These are phyloP conservation scores for Irpex rosettiformis DNA, from an alignment of 1,284 basidiomycete species.

Conservation along the genomic window DNA sequence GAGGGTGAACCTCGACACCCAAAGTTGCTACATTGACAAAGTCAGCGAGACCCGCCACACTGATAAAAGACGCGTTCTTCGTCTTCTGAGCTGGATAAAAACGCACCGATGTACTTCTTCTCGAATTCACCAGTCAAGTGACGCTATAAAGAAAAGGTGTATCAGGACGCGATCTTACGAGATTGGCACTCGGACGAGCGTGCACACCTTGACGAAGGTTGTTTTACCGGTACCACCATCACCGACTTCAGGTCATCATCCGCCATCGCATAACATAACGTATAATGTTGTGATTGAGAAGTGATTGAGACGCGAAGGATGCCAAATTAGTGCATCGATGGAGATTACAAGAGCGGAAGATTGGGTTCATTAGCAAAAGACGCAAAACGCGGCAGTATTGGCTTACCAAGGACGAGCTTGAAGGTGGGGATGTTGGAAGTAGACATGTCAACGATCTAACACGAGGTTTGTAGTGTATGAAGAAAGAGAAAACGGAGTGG, in stretches of 20 bases:
- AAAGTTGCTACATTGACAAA: constrained; percentile 75
- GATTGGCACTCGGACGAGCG: constrained; percentile 20
- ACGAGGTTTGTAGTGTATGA: constrained; percentile 18
- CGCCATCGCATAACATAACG: constrained; percentile 10
- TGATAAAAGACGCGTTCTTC: not conserved
- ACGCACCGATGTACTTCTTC: constrained; percentile 98
- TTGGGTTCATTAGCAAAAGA: not conserved
- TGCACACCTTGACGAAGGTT: constrained; percentile 90
- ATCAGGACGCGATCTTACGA: constrained; percentile 57
- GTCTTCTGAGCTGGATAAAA: not conserved
- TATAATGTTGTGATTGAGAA: not conserved
- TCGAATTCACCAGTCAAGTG: constrained; percentile 99
- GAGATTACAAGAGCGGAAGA: constrained; percentile 11
- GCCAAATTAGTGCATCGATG: constrained; percentile 22
- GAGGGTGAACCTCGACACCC: constrained; percentile 98
- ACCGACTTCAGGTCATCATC: constrained; percentile 62
- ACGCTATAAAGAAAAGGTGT: constrained; percentile 53
- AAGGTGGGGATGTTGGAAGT: constrained; percentile 76
- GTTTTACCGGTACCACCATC: constrained; percentile 99
- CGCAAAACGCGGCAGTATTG: constrained; percentile 21
- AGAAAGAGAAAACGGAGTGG: constrained; percentile 18
- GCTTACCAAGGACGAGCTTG: constrained; percentile 96
- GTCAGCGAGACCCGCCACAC: constrained; percentile 12
- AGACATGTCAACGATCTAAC: constrained; percentile 40
- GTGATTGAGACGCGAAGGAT: not conserved